A percentile compares a stretch with the other conserved stretches of the same genome.
Evolutionary conservation across 805 yeast species (phyloP).

Genomic region (Yarrowia sp.): DNA sequence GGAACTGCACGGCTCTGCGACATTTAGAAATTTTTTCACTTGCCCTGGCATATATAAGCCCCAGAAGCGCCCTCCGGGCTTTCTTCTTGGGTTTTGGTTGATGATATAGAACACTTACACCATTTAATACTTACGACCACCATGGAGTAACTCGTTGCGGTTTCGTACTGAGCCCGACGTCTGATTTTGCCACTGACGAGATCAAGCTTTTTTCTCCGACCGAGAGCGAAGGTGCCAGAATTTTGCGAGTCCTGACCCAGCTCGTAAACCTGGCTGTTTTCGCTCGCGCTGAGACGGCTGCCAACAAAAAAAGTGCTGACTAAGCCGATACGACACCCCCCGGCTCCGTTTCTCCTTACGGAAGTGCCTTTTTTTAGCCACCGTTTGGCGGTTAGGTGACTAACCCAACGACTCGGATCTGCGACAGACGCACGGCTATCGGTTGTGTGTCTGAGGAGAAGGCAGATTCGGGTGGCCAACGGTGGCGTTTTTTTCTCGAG

Average conservation of each 20-base stretch:
- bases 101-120: conserved; percentile 14
- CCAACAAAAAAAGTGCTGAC: no score
- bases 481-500: neutral
- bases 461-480: neutral
- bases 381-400: neutral
- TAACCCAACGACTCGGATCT: conserved; percentile 13
- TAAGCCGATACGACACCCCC: neutral
- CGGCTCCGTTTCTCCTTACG: no score
- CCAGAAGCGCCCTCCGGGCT: neutral
- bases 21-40: conserved; percentile 8
- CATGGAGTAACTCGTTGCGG: neutral
- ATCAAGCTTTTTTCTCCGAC: conserved; percentile 17
- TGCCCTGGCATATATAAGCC: neutral
- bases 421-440: conserved; percentile 18
- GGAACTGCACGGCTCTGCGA: conserved; percentile 16
- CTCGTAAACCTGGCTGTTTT: neutral
- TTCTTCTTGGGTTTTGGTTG: conserved; percentile 19
- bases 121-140: conserved; percentile 1
- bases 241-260: no score
- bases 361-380: neutral
- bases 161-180: neutral
- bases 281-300: no score
- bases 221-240: no score
- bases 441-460: neutral
- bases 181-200: neutral